Evolutionary conservation across 2,329 filamentous ascomycete genomes (phyloP), one percentile per base, ranked within the genome.

Genomic region (Alternaria sp.): DNA sequence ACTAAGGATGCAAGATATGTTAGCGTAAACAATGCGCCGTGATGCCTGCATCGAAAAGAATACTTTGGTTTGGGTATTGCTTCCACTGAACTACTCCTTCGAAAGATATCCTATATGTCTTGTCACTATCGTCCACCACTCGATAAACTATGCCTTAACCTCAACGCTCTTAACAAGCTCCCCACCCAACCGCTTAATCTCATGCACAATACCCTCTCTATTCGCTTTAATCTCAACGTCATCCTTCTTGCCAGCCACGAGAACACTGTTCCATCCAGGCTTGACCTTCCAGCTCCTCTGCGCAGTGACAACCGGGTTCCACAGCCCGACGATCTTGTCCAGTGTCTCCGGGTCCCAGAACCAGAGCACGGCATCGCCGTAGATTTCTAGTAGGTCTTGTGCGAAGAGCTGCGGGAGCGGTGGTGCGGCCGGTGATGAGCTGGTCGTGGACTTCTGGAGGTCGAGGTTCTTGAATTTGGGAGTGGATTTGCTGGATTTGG

Each of bases 381-480:
- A 97, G 3, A 88, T 77, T 4, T 81, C 82, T 66, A 88, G 83
- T 12, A 98, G 82, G 72, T 96, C 92, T 15, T 83, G 80, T 15
- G 93, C 79, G 61, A 95, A 89, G 9, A 88, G 82, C 9, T 83
- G 80, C 1, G 89, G 82, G 0, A 91, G 87, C n/a, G 90, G 84
- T 21, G 87, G 86, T 3, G 88, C 86, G 54, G 70, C 80, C 68
- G 58, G 74, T 30, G 79, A 75, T 46, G 77, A 59, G 1, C 61
- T 28, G 5, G 66, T 58, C 30, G 50, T 17, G 23, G 40, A 17
- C 50, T 72, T 70, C 59, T 86, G 85, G 28, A 88, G 82, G 69
- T 91, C 88, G 32, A 97, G 84, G 76, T 97, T 97, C 81, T 97
- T 97, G 84, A 90, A 97, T 28, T 86, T 85, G 1, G 84, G 80